A percentile compares a stretch with the other conserved stretches of the same genome.
These are phyloP conservation scores for Hypoxylon sp. DNA, from an alignment of 2,329 filamentous ascomycete genomes.

Conservation along the genomic window DNA sequence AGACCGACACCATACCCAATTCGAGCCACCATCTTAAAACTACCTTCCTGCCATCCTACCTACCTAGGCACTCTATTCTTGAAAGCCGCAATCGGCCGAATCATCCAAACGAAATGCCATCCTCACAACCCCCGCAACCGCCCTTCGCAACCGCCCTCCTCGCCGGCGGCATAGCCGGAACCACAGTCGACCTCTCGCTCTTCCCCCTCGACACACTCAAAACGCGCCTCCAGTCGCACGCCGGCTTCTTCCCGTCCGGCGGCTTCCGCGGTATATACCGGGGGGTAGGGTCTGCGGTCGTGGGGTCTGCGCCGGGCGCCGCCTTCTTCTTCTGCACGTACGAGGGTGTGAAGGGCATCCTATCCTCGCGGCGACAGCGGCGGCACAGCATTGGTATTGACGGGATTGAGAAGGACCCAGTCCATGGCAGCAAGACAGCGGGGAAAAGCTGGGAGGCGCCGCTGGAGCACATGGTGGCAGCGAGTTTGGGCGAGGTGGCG, in stretches of 20 bases:
- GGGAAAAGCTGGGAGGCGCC: conserved; percentile 49
- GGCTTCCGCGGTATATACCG: conserved; percentile 94
- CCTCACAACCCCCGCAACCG: conserved; percentile 52
- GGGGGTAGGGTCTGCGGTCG: conserved; percentile 88
- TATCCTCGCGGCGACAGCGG: conserved; percentile 56
- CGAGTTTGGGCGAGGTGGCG: conserved; percentile 87
- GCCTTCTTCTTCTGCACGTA: conserved; percentile 98
- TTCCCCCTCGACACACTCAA: conserved; percentile 99
- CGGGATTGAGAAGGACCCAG: background rate
- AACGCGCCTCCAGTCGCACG: conserved; percentile 90
- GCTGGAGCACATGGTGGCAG: conserved; percentile 84
- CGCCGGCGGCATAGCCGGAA: conserved; percentile 92
- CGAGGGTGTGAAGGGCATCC: conserved; percentile 76
- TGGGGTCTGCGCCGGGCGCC: conserved; percentile 93
- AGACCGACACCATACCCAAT: background rate
- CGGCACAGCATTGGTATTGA: conserved; percentile 35
- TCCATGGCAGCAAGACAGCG: conserved; percentile 48
- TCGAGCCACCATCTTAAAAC: background rate
- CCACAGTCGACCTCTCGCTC: conserved; percentile 95
- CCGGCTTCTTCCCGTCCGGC: conserved; percentile 84
- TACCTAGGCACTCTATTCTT: background rate
- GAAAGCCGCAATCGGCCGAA: conserved; percentile 11
- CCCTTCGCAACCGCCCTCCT: conserved; percentile 74
- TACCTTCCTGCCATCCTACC: background rate
- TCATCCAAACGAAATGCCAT: conserved; percentile 29